These are phyloP conservation scores for Cubamyces lactineus DNA, from an alignment of 768 basidiomycete species.

Conservation along the genomic window DNA sequence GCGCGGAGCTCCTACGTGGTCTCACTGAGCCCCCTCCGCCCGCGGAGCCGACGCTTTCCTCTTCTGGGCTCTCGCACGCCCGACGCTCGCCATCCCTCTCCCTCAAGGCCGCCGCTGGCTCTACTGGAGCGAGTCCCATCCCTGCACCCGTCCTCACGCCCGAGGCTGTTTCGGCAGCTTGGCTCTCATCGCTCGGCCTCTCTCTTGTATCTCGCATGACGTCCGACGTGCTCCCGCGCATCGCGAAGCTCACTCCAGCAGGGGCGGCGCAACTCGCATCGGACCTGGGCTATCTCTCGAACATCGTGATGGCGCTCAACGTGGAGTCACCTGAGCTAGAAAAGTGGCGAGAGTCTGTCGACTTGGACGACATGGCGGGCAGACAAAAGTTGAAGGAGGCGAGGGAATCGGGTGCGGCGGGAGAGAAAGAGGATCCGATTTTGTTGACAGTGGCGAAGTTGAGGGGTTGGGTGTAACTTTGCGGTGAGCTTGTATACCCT, in stretches of 20 bases:
- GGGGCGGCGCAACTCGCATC: constrained; percentile 85
- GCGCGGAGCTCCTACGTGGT: constrained; percentile 54
- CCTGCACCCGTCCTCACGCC: constrained; percentile 49
- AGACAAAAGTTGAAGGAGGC: constrained; percentile 25
- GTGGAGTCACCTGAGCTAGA: constrained; percentile 83
- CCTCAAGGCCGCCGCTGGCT: constrained; percentile 32
- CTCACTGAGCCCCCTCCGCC: constrained; percentile 44
- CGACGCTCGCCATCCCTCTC: constrained; percentile 42
- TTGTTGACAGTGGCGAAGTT: constrained; percentile 24
- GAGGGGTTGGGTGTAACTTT: constrained; percentile 26
- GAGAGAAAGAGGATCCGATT: constrained; percentile 22
- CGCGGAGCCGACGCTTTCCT: constrained; percentile 10
- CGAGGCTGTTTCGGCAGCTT: constrained; percentile 84
- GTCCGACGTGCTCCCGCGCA: constrained; percentile 66
- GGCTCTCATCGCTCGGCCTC: constrained; percentile 90
- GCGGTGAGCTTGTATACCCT: neutral
- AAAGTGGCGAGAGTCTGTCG: constrained; percentile 75
- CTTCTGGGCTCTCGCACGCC: constrained; percentile 22
- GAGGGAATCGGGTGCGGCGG: constrained; percentile 3
- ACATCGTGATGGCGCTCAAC: constrained; percentile 88
- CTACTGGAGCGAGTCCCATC: neutral
- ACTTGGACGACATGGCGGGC: constrained; percentile 56
- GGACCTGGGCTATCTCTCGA: constrained; percentile 88
- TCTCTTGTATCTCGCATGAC: constrained; percentile 79
- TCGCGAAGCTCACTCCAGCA: constrained; percentile 58